These are phyloP conservation scores for Capronia coronata DNA, from an alignment of 2,329 filamentous ascomycete genomes.

Conservation along the genomic window DNA sequence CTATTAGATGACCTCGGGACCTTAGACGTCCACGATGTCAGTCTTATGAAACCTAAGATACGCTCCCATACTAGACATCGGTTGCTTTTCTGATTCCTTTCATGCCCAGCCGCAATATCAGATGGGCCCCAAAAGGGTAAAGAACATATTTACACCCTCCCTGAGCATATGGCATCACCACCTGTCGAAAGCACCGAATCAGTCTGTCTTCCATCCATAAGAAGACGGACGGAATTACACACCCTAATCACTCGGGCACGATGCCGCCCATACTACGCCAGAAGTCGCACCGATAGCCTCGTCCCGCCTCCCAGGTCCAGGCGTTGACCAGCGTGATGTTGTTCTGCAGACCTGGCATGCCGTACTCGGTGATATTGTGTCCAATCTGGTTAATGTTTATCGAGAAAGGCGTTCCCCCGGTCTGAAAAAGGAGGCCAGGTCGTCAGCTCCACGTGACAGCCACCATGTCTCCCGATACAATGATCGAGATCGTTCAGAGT, in stretches of 20 bases:
- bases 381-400: slow-evolving; percentile 23
- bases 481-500: neutral
- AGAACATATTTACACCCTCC: too few species aligned
- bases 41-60: too few species aligned
- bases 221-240: neutral
- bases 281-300: slow-evolving; percentile 44
- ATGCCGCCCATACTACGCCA: slow-evolving; percentile 34
- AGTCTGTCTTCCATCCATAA: neutral
- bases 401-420: slow-evolving; percentile 34
- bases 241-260: slow-evolving; percentile 19
- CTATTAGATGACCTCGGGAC: too few species aligned
- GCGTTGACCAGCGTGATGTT: slow-evolving; percentile 40
- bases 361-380: slow-evolving; percentile 29
- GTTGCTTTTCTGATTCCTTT: too few species aligned
- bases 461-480: neutral
- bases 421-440: slow-evolving; percentile 28
- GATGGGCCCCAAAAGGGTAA: too few species aligned
- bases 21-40: too few species aligned
- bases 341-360: slow-evolving; percentile 35
- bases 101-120: too few species aligned
- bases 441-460: neutral
- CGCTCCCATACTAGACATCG: too few species aligned
- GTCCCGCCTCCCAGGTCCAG: slow-evolving; percentile 44
- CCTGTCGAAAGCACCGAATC: too few species aligned
- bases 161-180: too few species aligned